These are phyloP conservation scores for Castanea mollissima DNA, from an alignment of 306 rosid genomes.

Conservation along the genomic window DNA sequence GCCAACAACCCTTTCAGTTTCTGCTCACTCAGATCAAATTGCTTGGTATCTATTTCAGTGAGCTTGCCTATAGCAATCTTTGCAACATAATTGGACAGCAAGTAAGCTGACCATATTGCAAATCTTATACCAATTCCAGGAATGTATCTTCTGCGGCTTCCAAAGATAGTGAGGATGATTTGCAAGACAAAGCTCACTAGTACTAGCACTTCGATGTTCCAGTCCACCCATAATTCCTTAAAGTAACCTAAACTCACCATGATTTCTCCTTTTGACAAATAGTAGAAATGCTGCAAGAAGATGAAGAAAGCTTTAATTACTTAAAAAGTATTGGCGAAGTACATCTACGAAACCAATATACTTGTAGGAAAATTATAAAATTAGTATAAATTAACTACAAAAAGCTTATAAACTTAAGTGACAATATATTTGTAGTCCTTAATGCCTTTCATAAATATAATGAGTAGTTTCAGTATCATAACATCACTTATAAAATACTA, in stretches of 20 bases:
- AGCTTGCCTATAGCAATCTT: slow-evolving; percentile 57
- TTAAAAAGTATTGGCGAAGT: slow-evolving; percentile 8
- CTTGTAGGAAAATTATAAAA: too few species aligned
- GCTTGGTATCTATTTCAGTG: slow-evolving; percentile 35
- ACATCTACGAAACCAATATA: too few species aligned
- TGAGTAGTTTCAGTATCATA: too few species aligned
- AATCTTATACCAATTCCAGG: slow-evolving; percentile 46
- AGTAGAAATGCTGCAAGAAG: slow-evolving; percentile 25
- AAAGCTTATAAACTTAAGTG: too few species aligned
- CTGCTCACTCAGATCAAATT: slow-evolving; percentile 43
- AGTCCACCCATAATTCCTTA: slow-evolving; percentile 19
- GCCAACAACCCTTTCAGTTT: slow-evolving; percentile 50
- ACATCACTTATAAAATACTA: too few species aligned
- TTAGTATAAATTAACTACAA: too few species aligned
- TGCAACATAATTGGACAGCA: slow-evolving; percentile 44
- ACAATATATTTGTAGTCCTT: too few species aligned
- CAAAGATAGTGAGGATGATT: slow-evolving; percentile 49
- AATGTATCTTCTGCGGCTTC: slow-evolving; percentile 51
- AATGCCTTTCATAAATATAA: too few species aligned
- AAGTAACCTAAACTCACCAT: not conserved
- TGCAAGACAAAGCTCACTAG: slow-evolving; percentile 48
- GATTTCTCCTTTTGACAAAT: slow-evolving; percentile 4
- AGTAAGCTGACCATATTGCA: slow-evolving; percentile 52
- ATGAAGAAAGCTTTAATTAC: too few species aligned
- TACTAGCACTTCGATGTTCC: slow-evolving; percentile 55